Evolutionary conservation across 2,329 filamentous ascomycete species (phyloP).

Genomic region (Cladosporium oxysporum): DNA sequence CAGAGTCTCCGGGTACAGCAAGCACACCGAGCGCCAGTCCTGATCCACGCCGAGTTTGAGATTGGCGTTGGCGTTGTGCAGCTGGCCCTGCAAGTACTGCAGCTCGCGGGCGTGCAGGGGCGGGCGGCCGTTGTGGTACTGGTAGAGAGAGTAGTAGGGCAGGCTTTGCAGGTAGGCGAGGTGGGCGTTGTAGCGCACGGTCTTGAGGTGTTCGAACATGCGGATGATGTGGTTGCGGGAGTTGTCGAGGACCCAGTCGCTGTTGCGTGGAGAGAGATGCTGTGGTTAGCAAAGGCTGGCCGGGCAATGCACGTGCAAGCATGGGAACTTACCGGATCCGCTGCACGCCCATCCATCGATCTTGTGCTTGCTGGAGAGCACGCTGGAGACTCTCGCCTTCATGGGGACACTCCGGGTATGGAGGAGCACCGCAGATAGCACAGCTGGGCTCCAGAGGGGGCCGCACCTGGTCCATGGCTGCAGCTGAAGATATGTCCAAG

Average conservation of each 20-base stretch:
- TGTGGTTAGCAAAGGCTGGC: background rate
- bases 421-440: conserved; percentile 39
- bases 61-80: conserved; percentile 63
- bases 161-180: conserved; percentile 46
- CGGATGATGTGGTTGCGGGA: conserved; percentile 48
- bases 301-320: background rate
- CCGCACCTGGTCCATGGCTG: background rate
- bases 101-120: conserved; percentile 46
- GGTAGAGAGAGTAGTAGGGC: conserved; percentile 50
- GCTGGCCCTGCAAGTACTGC: conserved; percentile 50
- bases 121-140: conserved; percentile 47
- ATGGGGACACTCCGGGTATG: conserved; percentile 37
- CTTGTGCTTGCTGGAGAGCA: conserved; percentile 36
- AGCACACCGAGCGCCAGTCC: conserved; percentile 74
- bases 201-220: conserved; percentile 45
- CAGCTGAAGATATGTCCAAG: background rate
- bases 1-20: conserved; percentile 77
- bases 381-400: conserved; percentile 37
- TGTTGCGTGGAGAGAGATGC: conserved; percentile 24
- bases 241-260: conserved; percentile 50
- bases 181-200: conserved; percentile 44
- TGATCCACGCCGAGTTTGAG: conserved; percentile 75
- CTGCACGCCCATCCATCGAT: conserved; percentile 33
- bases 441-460: conserved; percentile 30
- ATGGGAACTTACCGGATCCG: conserved; percentile 30